A percentile compares a stretch with the other conserved stretches of the same genome.
Conservation (phyloP, 1,284 basidiomycete species). For the Cronartium quercuum region DNA sequence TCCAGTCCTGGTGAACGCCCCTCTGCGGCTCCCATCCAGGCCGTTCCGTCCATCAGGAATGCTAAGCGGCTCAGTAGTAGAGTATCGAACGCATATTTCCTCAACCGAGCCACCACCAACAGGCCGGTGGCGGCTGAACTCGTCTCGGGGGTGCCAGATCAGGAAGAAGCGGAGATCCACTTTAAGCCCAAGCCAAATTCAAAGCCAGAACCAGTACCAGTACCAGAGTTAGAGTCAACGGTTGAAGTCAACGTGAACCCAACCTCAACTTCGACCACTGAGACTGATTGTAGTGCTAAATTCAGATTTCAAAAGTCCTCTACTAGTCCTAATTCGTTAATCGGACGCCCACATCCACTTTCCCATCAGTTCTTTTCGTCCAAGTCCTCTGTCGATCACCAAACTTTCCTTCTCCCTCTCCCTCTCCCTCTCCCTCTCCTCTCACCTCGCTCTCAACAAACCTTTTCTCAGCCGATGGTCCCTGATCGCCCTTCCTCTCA, state of each 20-base stretch:
- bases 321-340: neutral
- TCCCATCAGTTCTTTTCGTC: neutral
- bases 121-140: too few relatives aligned
- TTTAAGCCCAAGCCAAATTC: neutral
- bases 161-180: too few relatives aligned
- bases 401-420: neutral
- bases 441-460: constrained; percentile 4
- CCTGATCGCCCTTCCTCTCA: too few relatives aligned
- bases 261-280: neutral
- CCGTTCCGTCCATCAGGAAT: too few relatives aligned
- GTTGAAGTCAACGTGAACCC: neutral
- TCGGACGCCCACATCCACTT: neutral
- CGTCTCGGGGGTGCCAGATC: too few relatives aligned
- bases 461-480: neutral
- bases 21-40: too few relatives aligned
- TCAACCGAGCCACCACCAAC: too few relatives aligned
- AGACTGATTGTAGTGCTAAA: neutral
- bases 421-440: neutral
- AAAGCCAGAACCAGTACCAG: neutral
- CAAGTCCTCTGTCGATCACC: neutral
- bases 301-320: neutral
- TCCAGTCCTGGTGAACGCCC: too few relatives aligned
- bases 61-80: too few relatives aligned
- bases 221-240: too few relatives aligned
- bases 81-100: too few relatives aligned